Evolutionary conservation across 495 filamentous ascomycete genomes (phyloP), one percentile per base, ranked within the genome.

Genomic region (Physcia stellaris): DNA sequence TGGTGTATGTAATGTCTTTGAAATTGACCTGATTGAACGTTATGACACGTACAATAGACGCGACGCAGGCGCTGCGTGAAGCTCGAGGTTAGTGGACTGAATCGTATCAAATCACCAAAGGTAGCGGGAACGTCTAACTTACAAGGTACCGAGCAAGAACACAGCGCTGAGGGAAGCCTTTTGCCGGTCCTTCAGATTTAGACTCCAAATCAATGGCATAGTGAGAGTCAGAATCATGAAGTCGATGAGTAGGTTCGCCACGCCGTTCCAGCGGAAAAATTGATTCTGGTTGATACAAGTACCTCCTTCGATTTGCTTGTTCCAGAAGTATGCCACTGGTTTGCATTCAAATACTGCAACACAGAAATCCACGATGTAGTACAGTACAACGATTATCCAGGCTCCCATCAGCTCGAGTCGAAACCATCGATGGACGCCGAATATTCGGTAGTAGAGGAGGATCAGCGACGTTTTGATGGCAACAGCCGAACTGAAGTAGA

Each of bases 21-120:
- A 62, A 62, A 15, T 66, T 55, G 45, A 75, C 63, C 37, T 65
- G 66, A 42, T 73, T 67, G 22, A 77, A 62, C 1, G 70, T 73
- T 41, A 75, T 66, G 39, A 75, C 66, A 36, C 73, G 62, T 41
- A 66, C 61, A 43, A 67, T 63, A 22, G 57, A 61, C 4, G 62
- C 61, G 45, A 60, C 54, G 65, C 61, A 52, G 56, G 61, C 55
- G 60, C 56, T 27, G 56, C 35, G 45, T 45, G 10, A 60, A 41
- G 11, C 54, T 50, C 2, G 54, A 54, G 1, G 59, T 39, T 0
- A 59, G 59, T 11, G 58, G 36, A 2, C 41, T 32, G 31, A 60
- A 61, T 10, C 60, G 6, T 4, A 36, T 32, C 1, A 22, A 26
- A 2, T 4, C n/a, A 12, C n/a, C n/a, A n/a, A n/a, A n/a, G n/a